phyloP scores from a whole-genome alignment of 768 basidiomycete genomes.

The Cyclocybe cylindracea region DNA sequence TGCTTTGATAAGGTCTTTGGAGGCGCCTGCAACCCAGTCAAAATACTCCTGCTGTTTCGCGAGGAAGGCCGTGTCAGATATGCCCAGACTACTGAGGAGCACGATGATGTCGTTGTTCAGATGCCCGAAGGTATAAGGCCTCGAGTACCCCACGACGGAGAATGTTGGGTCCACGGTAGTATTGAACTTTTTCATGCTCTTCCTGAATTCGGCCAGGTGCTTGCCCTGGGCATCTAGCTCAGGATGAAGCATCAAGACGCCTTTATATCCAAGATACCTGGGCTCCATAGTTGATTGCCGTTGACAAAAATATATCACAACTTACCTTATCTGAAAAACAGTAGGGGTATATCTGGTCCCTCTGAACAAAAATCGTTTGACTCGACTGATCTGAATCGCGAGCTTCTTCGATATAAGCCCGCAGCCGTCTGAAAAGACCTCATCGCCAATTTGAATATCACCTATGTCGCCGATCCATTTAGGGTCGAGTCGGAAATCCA shows the following conservation, averaged over 20 bases:
- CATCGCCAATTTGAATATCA: conserved; percentile 58
- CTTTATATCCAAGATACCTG: conserved; percentile 74
- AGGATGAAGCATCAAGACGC: conserved; percentile 68
- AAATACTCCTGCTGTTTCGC: conserved; percentile 61
- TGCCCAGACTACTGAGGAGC: conserved; percentile 63
- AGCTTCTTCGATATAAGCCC: conserved; percentile 59
- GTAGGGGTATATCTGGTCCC: conserved; percentile 57
- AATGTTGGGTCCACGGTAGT: conserved; percentile 59
- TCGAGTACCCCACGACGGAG: conserved; percentile 66
- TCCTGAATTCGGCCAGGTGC: conserved; percentile 56
- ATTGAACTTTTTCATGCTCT: conserved; percentile 72
- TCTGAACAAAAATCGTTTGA: conserved; percentile 57
- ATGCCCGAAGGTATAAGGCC: conserved; percentile 63
- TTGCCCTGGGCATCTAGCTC: conserved; percentile 49
- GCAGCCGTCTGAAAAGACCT: conserved; percentile 69
- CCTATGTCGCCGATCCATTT: conserved; percentile 51
- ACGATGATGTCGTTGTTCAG: conserved; percentile 73
- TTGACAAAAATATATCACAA: not conserved
- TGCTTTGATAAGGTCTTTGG: conserved; percentile 46
- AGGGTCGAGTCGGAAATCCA: conserved; percentile 58
- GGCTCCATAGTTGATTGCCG: not conserved
- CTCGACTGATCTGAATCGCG: conserved; percentile 51
- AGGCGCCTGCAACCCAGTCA: conserved; percentile 54
- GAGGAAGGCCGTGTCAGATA: conserved; percentile 53
- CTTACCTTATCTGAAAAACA: conserved; percentile 65